phyloP scores from a whole-genome alignment of 1,139 yeast genomes.

The Hansenula lynferdii region DNA sequence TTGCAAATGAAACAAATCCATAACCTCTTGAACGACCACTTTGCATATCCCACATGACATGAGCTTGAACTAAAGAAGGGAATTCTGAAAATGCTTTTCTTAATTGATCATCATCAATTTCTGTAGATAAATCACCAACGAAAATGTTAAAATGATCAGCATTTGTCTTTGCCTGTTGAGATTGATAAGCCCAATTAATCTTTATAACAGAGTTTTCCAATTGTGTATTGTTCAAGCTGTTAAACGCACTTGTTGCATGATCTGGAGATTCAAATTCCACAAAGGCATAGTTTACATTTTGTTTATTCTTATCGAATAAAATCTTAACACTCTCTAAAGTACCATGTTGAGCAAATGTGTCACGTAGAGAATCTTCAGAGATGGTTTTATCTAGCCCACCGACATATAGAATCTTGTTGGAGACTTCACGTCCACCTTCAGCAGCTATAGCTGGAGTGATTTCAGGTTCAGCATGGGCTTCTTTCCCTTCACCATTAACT shows the following conservation, averaged over 20 bases:
- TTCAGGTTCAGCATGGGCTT: no score
- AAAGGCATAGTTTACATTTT: constrained; percentile 78
- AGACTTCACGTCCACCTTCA: constrained; percentile 78
- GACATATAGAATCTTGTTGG: constrained; percentile 68
- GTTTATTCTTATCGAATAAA: constrained; percentile 68
- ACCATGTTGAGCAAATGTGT: constrained; percentile 60
- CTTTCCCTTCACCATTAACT: no score
- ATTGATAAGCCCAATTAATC: constrained; percentile 83
- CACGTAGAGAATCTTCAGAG: constrained; percentile 56
- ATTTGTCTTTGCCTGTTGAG: constrained; percentile 51
- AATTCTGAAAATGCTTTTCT: constrained; percentile 55
- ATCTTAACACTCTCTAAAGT: constrained; percentile 59
- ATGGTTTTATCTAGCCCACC: constrained; percentile 68
- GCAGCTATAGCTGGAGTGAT: constrained; percentile 61
- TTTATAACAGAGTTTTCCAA: constrained; percentile 51
- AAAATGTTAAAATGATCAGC: constrained; percentile 66
- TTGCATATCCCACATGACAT: constrained; percentile 98
- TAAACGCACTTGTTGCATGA: constrained; percentile 60
- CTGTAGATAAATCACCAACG: constrained; percentile 83
- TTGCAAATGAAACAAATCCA: constrained; percentile 81
- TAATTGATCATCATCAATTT: constrained; percentile 75
- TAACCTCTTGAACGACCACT: constrained; percentile 89
- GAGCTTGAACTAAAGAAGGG: constrained; percentile 70
- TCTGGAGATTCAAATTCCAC: constrained; percentile 61
- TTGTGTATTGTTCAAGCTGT: constrained; percentile 50